A percentile compares a stretch with the other conserved stretches of the same genome.
Conservation (phyloP, 2,329 filamentous ascomycete genomes). For the Immersiporthe knoxdaviesiana region DNA sequence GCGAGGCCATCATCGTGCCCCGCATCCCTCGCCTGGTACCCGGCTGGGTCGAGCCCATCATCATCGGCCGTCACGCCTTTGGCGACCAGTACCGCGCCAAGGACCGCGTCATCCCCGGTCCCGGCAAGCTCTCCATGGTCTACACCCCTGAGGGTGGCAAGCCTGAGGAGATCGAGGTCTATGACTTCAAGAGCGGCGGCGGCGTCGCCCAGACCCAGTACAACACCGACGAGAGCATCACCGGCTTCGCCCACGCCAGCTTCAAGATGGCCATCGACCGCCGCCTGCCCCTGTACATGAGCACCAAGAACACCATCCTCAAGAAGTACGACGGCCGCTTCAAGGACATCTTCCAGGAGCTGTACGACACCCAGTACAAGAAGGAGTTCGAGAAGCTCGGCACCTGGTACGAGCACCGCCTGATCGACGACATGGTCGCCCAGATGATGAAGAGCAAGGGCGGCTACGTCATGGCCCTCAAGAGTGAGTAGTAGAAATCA, state of each 20-base stretch:
- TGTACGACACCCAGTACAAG: conserved; percentile 88
- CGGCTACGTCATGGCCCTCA: conserved; percentile 96
- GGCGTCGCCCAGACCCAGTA: conserved; percentile 95
- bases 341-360: conserved; percentile 99
- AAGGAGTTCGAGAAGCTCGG: conserved; percentile 85
- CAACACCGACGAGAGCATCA: conserved; percentile 96
- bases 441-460: conserved; percentile 99
- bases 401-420: conserved; percentile 99
- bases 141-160: conserved; percentile 83
- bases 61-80: conserved; percentile 97
- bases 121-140: conserved; percentile 91
- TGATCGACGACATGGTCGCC: conserved; percentile 99
- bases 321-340: conserved; percentile 99
- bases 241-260: conserved; percentile 90
- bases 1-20: conserved; percentile 96
- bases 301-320: conserved; percentile 99
- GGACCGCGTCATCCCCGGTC: conserved; percentile 80
- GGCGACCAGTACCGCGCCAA: conserved; percentile 98
- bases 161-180: conserved; percentile 87
- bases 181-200: conserved; percentile 82
- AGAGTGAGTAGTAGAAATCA: conserved; percentile 67
- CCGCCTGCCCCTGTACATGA: conserved; percentile 95
- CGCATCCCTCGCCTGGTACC: conserved; percentile 90
- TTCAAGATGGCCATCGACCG: conserved; percentile 95
- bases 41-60: conserved; percentile 98